Evolutionary conservation across 129 eudicot genomes (phyloP), one percentile per base, ranked within the genome.

Genomic region (Helianthus annuus): DNA sequence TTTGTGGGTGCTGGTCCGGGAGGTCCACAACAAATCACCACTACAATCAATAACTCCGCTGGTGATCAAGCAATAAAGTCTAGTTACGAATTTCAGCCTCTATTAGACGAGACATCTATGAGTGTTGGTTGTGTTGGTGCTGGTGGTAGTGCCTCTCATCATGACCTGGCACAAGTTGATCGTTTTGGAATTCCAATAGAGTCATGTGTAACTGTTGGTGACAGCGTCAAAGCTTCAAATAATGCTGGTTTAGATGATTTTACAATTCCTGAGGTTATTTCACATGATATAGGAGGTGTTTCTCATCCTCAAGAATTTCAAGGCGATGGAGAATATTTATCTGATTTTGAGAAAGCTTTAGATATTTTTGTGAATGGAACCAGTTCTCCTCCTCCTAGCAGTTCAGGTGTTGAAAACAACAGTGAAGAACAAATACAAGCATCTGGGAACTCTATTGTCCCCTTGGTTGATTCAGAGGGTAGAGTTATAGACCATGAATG

Each of bases 161-260:
- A 67, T 48, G 45, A 0, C n/a, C 51, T 69, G 7, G 59, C 73
- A 0, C 42, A 14, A 6, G 11, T 66, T 12, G 73, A 66, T 15
- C 39, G 49, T 55, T 66, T 45, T 12, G 79, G 79, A 17, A 45
- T 57, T 34, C 49, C 68, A 7, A 15, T 57, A 0, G 68, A 65
- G 54, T 4, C 38, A 10, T 54, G 46, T 42, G 48, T 40, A 48
- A 54, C 17, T n/a, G 49, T 16, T 22, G 72, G 34, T 10, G 48
- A 32, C 5, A 10, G 34, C 14, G 4, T 3, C 11, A 40, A 10
- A 51, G 42, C 65, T 29, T 34, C 46, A 19, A 7, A 39, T 12
- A 52, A 64, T 48, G 34, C 8, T 68, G 44, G 45, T 51, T 15
- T 52, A 10, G 62, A 52, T 51, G 52, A 52, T 69, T 36, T 69